Evolutionary conservation across 495 filamentous ascomycete species (phyloP), one percentile per base, ranked within the genome.

Genomic region (Penicillium daleae): DNA sequence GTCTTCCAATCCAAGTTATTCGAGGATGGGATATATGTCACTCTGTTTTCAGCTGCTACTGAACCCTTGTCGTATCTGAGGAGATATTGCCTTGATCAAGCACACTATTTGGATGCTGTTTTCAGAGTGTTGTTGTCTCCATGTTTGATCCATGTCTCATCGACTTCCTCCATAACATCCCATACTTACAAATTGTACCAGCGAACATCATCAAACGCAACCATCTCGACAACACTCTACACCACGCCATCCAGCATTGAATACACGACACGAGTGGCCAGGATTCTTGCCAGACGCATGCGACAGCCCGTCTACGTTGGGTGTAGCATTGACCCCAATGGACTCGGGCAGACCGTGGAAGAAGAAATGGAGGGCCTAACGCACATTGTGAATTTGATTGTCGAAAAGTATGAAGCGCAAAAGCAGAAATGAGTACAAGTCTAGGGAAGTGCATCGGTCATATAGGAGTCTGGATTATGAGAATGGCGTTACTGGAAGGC

Each of bases 321-420:
- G 8, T 95, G 90, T 48, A 89, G 85, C 67, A 78, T 82, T 55
- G 77, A 82, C 46, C 66, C 79, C 13, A 84, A 85, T 0, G 87
- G 83, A 8, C 82, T 92, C 46, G 90, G 90, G 1, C 86, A 90
- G 24, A 86, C 83, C 10, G 86, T 93, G n/a, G 92, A 96, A 69
- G 94, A 98, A 78, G 94, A 97, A 76, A 91, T 97, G 90, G 92
- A 95, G 68, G 93, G 89, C 2, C 84, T 97, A 57, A 84, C 80
- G 61, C 82, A 82, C 66, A 85, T 92, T 57, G 87, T 92, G 55
- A 84, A 90, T 53, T 80, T 89, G 50, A 80, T 94, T 13, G 77
- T 90, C 33, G 63, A 68, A 54, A 70, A 64, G 13, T 67, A 60
- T 48, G 65, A 65, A 42, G 51, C 63, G 46, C 51, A 65, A 19